Percentiles rank a stretch among this genome's conserved stretches.
phyloP scores from a whole-genome alignment of 257 asterid genomes.

The Orobanche coerulescens region DNA sequence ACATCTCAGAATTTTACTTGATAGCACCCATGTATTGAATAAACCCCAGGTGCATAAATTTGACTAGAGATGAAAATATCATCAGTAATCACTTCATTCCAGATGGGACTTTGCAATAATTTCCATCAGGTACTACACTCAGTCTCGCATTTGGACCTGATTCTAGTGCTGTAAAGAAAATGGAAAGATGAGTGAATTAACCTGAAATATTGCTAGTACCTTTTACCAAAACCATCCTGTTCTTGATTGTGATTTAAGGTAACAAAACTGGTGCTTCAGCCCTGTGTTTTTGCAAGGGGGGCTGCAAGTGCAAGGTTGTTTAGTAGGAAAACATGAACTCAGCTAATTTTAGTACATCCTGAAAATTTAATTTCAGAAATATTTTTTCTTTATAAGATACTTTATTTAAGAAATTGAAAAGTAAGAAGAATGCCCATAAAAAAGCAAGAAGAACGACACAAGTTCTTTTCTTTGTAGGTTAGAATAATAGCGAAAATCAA shows the following conservation, averaged over 20 bases:
- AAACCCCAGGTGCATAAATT: neutral
- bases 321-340: neutral
- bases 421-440: neutral
- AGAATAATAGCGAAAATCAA: neutral
- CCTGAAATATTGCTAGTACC: too few relatives aligned
- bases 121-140: too few relatives aligned
- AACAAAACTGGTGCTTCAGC: neutral
- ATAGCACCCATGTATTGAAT: neutral
- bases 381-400: too few relatives aligned
- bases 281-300: neutral
- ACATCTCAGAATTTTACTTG: neutral
- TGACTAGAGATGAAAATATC: neutral
- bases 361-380: too few relatives aligned
- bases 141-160: neutral
- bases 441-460: too few relatives aligned
- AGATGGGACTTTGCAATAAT: neutral
- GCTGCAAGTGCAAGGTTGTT: neutral
- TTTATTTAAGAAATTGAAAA: neutral
- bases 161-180: neutral
- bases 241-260: constrained; percentile 6
- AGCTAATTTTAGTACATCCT: neutral
- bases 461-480: neutral
- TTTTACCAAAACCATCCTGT: neutral
- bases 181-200: too few relatives aligned
- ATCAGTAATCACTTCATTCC: neutral